Base-by-base conservation (phyloP, 2,329 filamentous ascomycete species). In the Cladophialophora exuberans region DNA sequence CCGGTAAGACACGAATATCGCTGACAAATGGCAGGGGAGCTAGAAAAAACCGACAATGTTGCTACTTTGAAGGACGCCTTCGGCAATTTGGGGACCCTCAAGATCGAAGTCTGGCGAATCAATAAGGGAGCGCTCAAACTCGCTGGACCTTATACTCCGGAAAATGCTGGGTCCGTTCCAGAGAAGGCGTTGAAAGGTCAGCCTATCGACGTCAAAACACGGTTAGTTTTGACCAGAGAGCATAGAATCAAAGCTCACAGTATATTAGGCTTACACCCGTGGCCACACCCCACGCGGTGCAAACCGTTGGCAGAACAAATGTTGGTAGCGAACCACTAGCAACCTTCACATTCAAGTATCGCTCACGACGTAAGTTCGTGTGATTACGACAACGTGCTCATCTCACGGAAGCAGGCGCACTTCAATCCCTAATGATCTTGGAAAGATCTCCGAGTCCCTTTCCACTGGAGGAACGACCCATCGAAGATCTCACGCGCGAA, bases 371-470 rank as follows among this genome's bases (percentile, higher is more conserved):
- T 62, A 39, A 57, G 58, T 56, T 5, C 39, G 49, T 17, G 23
- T 33, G 0, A 46, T 39, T 42, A 15, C 10, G 15, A 18, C 33
- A 6, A 43, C 17, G 20, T n/a, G 17, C 36, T 56, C 9, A 49
- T 31, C 43, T 51, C 39, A 20, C 30, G 26, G 20, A 22, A 7
- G 30, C 23, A 67, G 66, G 56, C 11, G 56, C 62, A 15, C 61
- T 74, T 1, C 64, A 72, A 52, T 60, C 65, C 1, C 63, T 73
- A 2, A 36, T 65, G 3, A 57, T 74, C 28, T 65, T 74, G 7
- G 52, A 48, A 9, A 36, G 56, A 9, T 55, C 54, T 1, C 67
- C 66, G 1, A 66, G 57, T 9, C 70, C 68, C 1, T 48, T 60
- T n/a, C 62, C 62, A 11, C 36, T 66, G 0, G 61, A 68, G 26